These are phyloP conservation scores for Lagenidium sp. DNA, from an alignment of 352 stramenopile species.

Conservation along the genomic window DNA sequence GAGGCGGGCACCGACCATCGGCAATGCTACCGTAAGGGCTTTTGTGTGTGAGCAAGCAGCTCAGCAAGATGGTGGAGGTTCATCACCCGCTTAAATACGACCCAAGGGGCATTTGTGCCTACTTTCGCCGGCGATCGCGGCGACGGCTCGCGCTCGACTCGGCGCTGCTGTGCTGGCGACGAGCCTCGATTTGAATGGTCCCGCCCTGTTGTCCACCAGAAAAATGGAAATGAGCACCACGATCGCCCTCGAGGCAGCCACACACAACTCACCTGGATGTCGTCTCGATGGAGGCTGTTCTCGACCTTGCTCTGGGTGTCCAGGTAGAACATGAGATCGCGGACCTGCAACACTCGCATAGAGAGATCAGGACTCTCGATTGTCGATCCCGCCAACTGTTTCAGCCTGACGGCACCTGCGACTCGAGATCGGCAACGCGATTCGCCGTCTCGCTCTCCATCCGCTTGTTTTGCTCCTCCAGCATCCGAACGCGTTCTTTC, in stretches of 20 bases:
- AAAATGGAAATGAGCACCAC: not conserved
- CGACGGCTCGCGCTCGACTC: not conserved
- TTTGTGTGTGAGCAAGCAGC: too few relatives aligned
- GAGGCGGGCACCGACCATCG: too few relatives aligned
- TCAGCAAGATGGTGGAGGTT: too few relatives aligned
- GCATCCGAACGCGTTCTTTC: constrained; percentile 63
- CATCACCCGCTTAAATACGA: too few relatives aligned
- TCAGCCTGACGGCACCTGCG: constrained; percentile 30
- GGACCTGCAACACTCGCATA: constrained; percentile 15
- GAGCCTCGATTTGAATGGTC: constrained; percentile 61
- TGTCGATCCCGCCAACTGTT: not conserved
- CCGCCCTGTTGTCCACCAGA: constrained; percentile 33
- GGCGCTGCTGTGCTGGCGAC: constrained; percentile 1
- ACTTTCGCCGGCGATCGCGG: too few relatives aligned
- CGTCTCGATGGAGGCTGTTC: constrained; percentile 62
- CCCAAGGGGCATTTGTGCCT: too few relatives aligned
- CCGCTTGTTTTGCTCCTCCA: constrained; percentile 61
- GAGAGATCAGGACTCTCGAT: not conserved
- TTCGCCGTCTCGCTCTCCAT: constrained; percentile 47
- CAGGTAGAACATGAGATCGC: constrained; percentile 87
- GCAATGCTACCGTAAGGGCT: too few relatives aligned
- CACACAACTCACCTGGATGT: constrained; percentile 50
- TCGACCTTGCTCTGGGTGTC: constrained; percentile 85
- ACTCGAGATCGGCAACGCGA: constrained; percentile 68
- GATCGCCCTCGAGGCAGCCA: not conserved